These are phyloP conservation scores for Tulasnella sp. DNA, from an alignment of 768 basidiomycete genomes.

Conservation along the genomic window DNA sequence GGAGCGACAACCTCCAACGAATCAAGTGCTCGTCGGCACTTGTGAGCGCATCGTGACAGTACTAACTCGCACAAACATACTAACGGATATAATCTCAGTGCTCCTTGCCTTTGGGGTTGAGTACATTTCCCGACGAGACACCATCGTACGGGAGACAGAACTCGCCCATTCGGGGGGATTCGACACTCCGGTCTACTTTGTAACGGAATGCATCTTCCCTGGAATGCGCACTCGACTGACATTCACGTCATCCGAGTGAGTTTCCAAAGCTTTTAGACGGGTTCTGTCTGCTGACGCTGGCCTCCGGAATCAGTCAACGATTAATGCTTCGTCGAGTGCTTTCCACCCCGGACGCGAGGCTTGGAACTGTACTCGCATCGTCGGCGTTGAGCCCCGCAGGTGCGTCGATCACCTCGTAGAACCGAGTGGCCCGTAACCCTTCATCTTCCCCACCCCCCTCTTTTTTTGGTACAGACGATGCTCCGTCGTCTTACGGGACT, in stretches of 20 bases:
- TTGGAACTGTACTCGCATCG: conserved; percentile 3
- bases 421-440: background rate
- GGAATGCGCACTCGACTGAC: conserved; percentile 10
- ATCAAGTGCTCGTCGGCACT: conserved; percentile 12
- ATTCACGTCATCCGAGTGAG: conserved; percentile 1
- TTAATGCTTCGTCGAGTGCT: conserved; percentile 15
- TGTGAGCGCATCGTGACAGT: background rate
- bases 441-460: too few relatives aligned
- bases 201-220: background rate
- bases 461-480: background rate
- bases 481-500: background rate
- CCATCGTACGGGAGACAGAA: background rate
- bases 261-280: background rate
- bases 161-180: background rate
- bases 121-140: background rate
- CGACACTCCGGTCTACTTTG: conserved; percentile 8
- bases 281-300: background rate
- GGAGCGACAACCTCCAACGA: conserved; percentile 2
- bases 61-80: background rate
- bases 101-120: conserved; percentile 1
- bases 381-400: background rate
- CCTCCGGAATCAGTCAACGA: background rate
- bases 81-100: background rate
- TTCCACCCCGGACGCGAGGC: background rate
- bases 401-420: background rate